phyloP scores from a whole-genome alignment of 2,329 filamentous ascomycete genomes.

The Cladosporium halotolerans region DNA sequence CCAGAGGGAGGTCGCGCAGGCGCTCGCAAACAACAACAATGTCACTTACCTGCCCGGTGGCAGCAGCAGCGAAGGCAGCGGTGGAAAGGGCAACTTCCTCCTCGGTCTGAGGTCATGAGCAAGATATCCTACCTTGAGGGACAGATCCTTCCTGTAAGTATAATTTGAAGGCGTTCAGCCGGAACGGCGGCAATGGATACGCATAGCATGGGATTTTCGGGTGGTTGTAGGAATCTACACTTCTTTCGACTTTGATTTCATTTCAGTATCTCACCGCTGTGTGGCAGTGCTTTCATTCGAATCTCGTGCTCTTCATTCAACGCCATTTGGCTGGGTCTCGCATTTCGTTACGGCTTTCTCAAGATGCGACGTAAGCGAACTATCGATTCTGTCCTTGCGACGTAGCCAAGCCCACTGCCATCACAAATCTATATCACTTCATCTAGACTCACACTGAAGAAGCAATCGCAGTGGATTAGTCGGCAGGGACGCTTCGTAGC shows the following conservation, averaged over 20 bases:
- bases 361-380: too few species aligned
- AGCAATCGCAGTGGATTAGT: too few species aligned
- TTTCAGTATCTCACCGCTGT: too few species aligned
- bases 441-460: too few species aligned
- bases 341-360: too few species aligned
- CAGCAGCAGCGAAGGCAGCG: constrained; percentile 45
- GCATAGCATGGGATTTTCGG: constrained; percentile 10
- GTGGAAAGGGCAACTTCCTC: constrained; percentile 53
- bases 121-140: not conserved
- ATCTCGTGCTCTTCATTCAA: too few species aligned
- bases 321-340: too few species aligned
- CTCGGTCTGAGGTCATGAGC: constrained; percentile 55
- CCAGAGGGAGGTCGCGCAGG: constrained; percentile 88
- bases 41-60: constrained; percentile 86
- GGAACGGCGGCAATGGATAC: constrained; percentile 6
- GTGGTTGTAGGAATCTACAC: constrained; percentile 9
- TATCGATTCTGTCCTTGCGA: too few species aligned
- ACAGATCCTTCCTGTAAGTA: not conserved
- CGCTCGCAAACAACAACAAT: constrained; percentile 83
- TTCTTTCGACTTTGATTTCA: constrained; percentile 5
- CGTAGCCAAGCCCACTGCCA: too few species aligned
- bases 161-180: constrained; percentile 9
- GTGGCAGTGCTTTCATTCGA: too few species aligned
- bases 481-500: too few species aligned
- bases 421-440: too few species aligned